phyloP scores from a whole-genome alignment of 148 eudicot genomes.

The Salicornia ramosissima region DNA sequence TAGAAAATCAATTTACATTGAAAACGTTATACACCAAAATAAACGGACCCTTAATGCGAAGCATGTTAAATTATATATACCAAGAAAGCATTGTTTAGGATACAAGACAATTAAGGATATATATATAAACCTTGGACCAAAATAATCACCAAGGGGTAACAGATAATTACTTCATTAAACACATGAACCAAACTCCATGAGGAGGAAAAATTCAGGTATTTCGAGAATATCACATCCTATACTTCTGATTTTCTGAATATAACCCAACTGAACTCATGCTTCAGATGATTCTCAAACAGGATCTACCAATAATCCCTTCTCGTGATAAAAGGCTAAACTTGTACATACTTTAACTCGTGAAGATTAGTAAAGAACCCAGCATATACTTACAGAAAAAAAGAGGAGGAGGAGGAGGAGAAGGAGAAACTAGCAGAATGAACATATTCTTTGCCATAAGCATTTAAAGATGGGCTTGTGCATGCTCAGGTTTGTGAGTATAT shows the following conservation, averaged over 20 bases:
- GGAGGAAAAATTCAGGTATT: neutral
- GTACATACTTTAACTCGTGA: neutral
- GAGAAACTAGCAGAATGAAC: neutral
- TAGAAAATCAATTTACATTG: too few relatives aligned
- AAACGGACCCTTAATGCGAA: too few relatives aligned
- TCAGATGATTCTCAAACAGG: neutral
- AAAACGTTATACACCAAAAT: too few relatives aligned
- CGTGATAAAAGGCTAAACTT: neutral
- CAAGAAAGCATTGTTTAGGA: neutral
- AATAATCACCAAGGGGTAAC: neutral
- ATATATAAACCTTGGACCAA: neutral
- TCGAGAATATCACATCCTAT: neutral
- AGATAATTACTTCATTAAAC: neutral
- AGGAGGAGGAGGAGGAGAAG: too few relatives aligned
- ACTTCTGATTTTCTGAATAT: neutral
- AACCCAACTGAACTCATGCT: neutral
- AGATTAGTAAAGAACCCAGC: neutral
- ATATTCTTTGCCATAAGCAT: neutral
- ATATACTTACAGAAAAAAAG: neutral
- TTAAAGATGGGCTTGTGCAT: slow-evolving; percentile 46
- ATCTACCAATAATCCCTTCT: neutral
- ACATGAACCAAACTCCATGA: neutral
- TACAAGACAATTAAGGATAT: neutral
- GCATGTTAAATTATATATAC: neutral
- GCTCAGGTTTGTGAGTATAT: slow-evolving; percentile 68